Conservation (phyloP, 768 basidiomycete genomes). For the Lactarius indigo region DNA sequence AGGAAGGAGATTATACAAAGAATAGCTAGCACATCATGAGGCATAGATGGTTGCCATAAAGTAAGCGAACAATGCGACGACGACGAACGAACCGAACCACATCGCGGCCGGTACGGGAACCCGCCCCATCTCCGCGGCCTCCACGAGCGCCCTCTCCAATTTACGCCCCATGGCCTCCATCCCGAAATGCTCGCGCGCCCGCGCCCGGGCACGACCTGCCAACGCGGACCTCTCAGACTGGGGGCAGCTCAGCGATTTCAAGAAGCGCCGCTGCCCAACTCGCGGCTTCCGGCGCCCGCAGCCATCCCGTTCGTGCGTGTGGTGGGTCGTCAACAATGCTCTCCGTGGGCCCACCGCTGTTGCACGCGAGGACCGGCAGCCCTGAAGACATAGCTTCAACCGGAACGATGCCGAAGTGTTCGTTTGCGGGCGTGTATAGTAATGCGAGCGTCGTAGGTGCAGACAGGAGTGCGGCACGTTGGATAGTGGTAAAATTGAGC, state of each 20-base stretch:
- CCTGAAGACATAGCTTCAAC: slow-evolving; percentile 94
- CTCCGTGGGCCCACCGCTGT: slow-evolving; percentile 89
- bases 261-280: slow-evolving; percentile 69
- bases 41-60: slow-evolving; percentile 16
- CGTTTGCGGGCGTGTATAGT: slow-evolving; percentile 91
- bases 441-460: slow-evolving; percentile 64
- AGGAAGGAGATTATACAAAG: background rate
- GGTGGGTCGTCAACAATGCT: slow-evolving; percentile 52
- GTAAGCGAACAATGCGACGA: slow-evolving; percentile 15
- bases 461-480: slow-evolving; percentile 78
- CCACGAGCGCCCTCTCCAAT: slow-evolving; percentile 51
- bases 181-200: slow-evolving; percentile 68
- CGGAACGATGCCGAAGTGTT: slow-evolving; percentile 97
- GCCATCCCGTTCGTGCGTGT: slow-evolving; percentile 69
- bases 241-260: slow-evolving; percentile 50
- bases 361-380: slow-evolving; percentile 82
- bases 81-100: slow-evolving; percentile 17
- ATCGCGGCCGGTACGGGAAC: slow-evolving; percentile 25
- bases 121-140: slow-evolving; percentile 56
- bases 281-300: slow-evolving; percentile 56
- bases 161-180: slow-evolving; percentile 69
- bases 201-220: slow-evolving; percentile 48
- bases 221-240: slow-evolving; percentile 45
- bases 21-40: background rate
- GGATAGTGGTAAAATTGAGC: slow-evolving; percentile 84